phyloP scores from a whole-genome alignment of 352 stramenopile species.

The Phytophthora foliorum region DNA sequence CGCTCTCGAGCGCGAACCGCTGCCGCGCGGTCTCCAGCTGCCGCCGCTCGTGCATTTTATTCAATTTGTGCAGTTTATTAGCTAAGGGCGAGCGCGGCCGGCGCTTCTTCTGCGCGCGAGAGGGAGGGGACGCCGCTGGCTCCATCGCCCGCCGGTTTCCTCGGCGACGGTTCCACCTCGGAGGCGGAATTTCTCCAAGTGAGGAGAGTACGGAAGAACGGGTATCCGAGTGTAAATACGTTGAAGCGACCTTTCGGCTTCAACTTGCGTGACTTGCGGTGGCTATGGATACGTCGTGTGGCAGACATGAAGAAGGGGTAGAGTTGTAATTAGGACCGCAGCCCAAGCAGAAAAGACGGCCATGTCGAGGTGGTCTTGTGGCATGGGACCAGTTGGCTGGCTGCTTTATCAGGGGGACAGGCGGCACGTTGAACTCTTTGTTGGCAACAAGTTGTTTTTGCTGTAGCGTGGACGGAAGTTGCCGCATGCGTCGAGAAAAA shows the following conservation, averaged over 20 bases:
- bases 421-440: too few species aligned
- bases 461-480: too few species aligned
- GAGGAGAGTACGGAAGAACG: constrained; percentile 10
- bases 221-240: constrained; percentile 9
- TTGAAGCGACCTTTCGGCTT: constrained; percentile 16
- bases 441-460: too few species aligned
- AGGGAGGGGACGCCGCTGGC: constrained; percentile 19
- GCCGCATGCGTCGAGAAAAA: too few species aligned
- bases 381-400: too few species aligned
- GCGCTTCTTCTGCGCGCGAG: constrained; percentile 27
- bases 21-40: constrained; percentile 34
- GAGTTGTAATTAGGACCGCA: neutral
- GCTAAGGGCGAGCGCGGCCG: neutral
- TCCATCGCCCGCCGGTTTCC: constrained; percentile 29
- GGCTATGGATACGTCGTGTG: constrained; percentile 1
- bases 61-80: neutral
- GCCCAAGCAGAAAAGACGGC: constrained; percentile 23
- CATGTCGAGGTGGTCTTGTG: too few species aligned
- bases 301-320: constrained; percentile 3
- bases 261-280: constrained; percentile 12
- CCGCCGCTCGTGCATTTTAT: constrained; percentile 18
- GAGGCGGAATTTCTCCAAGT: constrained; percentile 20
- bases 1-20: constrained; percentile 41
- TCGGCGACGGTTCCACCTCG: constrained; percentile 23
- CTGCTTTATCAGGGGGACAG: too few species aligned